A percentile compares a stretch with the other conserved stretches of the same genome.
Conservation (phyloP, 2,329 filamentous ascomycete species). For the Monilinia aucupariae region DNA sequence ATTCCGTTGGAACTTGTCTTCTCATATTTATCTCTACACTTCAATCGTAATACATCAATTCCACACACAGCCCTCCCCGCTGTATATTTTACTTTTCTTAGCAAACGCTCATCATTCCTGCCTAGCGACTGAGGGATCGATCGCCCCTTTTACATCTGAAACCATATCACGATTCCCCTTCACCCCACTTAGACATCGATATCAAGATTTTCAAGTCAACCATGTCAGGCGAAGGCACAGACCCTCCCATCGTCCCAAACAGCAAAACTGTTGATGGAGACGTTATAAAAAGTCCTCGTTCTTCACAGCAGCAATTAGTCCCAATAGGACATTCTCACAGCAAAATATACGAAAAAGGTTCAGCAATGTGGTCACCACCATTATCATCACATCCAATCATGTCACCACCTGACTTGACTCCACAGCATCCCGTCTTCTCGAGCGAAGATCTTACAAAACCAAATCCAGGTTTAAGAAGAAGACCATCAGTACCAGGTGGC, state of each 20-base stretch:
- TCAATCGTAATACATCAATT: slow-evolving; percentile 6
- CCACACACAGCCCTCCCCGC: not conserved
- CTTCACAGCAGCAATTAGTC: slow-evolving; percentile 8
- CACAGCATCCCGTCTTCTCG: slow-evolving; percentile 9
- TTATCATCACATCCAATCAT: slow-evolving; percentile 13
- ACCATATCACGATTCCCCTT: slow-evolving; percentile 1
- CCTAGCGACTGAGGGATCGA: not conserved
- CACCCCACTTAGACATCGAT: slow-evolving; percentile 5
- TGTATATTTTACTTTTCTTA: not conserved
- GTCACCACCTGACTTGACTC: not conserved
- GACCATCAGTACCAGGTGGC: slow-evolving; percentile 4
- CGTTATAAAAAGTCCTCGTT: not conserved
- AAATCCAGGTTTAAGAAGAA: slow-evolving; percentile 4
- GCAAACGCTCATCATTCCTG: not conserved
- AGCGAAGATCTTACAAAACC: slow-evolving; percentile 12
- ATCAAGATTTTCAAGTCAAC: not conserved
- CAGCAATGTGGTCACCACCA: slow-evolving; percentile 10
- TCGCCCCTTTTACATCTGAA: slow-evolving; percentile 5
- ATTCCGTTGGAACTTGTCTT: not conserved
- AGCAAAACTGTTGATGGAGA: slow-evolving; percentile 3
- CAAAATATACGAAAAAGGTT: slow-evolving; percentile 3
- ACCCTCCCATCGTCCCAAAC: slow-evolving; percentile 1
- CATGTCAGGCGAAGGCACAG: slow-evolving; percentile 11
- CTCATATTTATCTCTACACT: slow-evolving; percentile 1
- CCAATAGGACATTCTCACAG: not conserved